Base-by-base conservation (phyloP, 2,329 filamentous ascomycete genomes). In the Lasiodiplodia gonubiensis region DNA sequence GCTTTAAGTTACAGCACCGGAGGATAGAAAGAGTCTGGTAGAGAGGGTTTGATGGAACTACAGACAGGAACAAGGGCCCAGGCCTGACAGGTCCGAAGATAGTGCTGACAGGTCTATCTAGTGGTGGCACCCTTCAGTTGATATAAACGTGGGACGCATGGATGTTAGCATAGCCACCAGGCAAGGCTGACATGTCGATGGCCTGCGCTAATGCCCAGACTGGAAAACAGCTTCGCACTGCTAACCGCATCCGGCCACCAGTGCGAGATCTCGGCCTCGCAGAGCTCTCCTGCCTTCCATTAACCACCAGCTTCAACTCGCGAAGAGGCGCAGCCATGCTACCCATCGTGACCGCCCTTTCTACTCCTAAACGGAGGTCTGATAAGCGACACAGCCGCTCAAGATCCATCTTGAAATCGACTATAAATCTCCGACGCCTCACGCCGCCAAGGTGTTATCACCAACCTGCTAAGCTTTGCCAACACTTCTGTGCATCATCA, bases 221-320 rank as follows among this genome's bases (percentile, higher is more conserved):
- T 12, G 54, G 54, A 23, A 59, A 42, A 10, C 21, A 11, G 33
- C 23, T n/a, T 59, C 54, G 54, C 37, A 18, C 23, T 42, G 54
- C 54, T 59, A 59, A 46, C 54, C 54, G 35, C 14, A 60, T 48
- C 14, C 7, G 57, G 16, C 25, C 7, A 60, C 16, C 57, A 46
- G 57, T 49, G 57, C 57, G 57, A 60, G 25, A 5, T 14, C 30
- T 27, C 37, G 39, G 55, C 55, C 21, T 39, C n/a, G 35, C 55
- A 18, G 11, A 33, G 10, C 37, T 21, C 25, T 33, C 39, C 21
- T 37, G 33, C 33, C 14, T 49, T 18, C 57, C 25, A 27, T 42
- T 48, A 46, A 46, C 23, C 57, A 49, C 39, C 57, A 12, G n/a
- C 55, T 18, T 25, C 4, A 8, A 11, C 12, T 16, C 25, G 42